A percentile compares a stretch with the other conserved stretches of the same genome.
phyloP scores from a whole-genome alignment of 306 rosid genomes.

The Comarum palustre region DNA sequence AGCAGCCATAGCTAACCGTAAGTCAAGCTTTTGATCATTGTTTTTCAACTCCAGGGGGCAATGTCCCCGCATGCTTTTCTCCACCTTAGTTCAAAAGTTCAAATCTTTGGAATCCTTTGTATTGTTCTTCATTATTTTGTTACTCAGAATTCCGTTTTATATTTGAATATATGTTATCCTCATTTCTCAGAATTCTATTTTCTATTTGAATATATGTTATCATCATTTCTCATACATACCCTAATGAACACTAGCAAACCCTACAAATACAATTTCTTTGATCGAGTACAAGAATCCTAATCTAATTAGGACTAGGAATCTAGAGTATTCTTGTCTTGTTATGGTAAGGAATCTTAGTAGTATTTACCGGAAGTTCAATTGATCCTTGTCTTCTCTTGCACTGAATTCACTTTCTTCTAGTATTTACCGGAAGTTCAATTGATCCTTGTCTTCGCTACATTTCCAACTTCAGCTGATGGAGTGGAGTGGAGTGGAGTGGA shows the following conservation, averaged over 20 bases:
- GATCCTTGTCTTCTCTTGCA: not conserved
- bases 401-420: not conserved
- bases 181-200: not conserved
- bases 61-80: conserved; percentile 9
- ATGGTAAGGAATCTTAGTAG: too few relatives aligned
- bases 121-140: not conserved
- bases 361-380: too few relatives aligned
- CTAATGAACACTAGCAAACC: not conserved
- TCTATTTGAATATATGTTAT: not conserved
- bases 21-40: conserved; percentile 17
- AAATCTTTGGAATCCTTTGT: not conserved
- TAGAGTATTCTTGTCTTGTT: too few relatives aligned
- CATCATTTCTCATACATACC: not conserved
- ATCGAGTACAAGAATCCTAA: too few relatives aligned
- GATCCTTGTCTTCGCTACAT: not conserved
- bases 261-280: too few relatives aligned
- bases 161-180: not conserved
- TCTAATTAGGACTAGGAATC: too few relatives aligned
- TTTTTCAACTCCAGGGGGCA: conserved; percentile 9
- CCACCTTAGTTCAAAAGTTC: not conserved
- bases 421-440: too few relatives aligned
- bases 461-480: conserved; percentile 33
- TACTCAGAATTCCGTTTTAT: not conserved
- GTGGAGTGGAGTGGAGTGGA: conserved; percentile 28
- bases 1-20: conserved; percentile 4